These are phyloP conservation scores for Acacia crassicarpa DNA, from an alignment of 306 rosid genomes.

Conservation along the genomic window DNA sequence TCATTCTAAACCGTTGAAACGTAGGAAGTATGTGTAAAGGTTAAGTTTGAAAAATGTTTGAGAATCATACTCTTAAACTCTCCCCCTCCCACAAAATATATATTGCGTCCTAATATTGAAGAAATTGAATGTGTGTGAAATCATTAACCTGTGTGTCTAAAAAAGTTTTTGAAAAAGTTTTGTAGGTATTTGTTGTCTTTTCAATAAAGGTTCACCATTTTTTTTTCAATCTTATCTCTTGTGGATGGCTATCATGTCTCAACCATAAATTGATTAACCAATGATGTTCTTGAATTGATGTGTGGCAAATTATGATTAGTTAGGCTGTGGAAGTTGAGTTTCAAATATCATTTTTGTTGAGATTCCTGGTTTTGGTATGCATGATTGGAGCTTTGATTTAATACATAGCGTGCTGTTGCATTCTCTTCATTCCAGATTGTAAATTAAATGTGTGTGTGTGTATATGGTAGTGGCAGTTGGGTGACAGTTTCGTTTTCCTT, in stretches of 20 bases:
- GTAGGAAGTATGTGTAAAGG: not conserved
- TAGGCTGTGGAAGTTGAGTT: not conserved
- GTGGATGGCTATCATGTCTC: not conserved
- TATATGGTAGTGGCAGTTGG: not conserved
- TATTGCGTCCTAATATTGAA: not conserved
- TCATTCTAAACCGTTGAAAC: not conserved
- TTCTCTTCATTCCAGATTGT: not conserved
- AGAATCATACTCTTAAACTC: not conserved
- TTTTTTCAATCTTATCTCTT: not conserved
- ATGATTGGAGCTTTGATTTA: not conserved
- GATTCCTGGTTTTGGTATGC: not conserved
- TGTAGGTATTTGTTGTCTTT: not conserved
- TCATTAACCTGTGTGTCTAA: not conserved
- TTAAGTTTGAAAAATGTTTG: not conserved
- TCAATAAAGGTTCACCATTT: not conserved
- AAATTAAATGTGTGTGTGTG: not conserved
- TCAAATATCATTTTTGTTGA: not conserved
- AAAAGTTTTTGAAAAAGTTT: not conserved
- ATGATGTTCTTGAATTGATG: not conserved
- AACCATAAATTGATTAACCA: not conserved
- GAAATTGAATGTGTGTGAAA: not conserved
- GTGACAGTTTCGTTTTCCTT: slow-evolving; percentile 6
- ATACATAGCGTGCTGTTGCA: not conserved
- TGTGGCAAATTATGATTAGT: not conserved
- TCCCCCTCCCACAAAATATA: not conserved